Base-by-base conservation (phyloP, 2,329 filamentous ascomycete species). In the Fusarium neocosmosporiellum region DNA sequence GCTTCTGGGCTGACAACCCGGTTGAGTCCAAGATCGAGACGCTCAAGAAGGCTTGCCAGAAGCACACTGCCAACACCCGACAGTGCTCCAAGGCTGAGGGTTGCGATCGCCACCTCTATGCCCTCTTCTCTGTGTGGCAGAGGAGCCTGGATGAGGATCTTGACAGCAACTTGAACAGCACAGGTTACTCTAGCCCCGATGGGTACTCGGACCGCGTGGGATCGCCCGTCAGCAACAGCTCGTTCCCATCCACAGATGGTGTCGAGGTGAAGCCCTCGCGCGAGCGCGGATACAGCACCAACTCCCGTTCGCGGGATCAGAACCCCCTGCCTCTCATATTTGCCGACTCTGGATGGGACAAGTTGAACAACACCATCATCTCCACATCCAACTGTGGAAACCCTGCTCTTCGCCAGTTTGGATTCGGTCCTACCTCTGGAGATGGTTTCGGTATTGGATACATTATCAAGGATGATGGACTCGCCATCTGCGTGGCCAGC, bases 371-470 rank as follows among this genome's bases (percentile, higher is more conserved):
- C 71, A 98, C 96, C 10, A 94, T 98, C 72, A 86, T 99, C 41
- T 97, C 94, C 8, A 98, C 96, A 0, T 98, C 95, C n/a, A 99
- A 99, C 86, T 99, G 96, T 82, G 96, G 96, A 67, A 99, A 98
- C 82, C 96, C 96, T 0, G 94, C 93, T 0, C 90, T 99, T 20
- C 91, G 96, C 2, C 96, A 98, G 77, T 99, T 99, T 78, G 96
- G 96, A 5, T 99, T 99, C 80, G 96, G 96, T 0, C 96, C 96
- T 2, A 97, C 96, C 0, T 96, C 94, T 0, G 96, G 92, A 3
- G 95, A 98, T 74, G 96, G 96, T 0, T 98, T 98, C 79, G 96
- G 96, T 33, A 98, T 99, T 64, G 96, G 96, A 3, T 99, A 99
- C 84, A 98, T 99, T 78, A 98, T 99, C 88, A 99, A 99, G 83